Conservation (phyloP, 1,139 yeast genomes). For the Sugiyamaella novakii region DNA sequence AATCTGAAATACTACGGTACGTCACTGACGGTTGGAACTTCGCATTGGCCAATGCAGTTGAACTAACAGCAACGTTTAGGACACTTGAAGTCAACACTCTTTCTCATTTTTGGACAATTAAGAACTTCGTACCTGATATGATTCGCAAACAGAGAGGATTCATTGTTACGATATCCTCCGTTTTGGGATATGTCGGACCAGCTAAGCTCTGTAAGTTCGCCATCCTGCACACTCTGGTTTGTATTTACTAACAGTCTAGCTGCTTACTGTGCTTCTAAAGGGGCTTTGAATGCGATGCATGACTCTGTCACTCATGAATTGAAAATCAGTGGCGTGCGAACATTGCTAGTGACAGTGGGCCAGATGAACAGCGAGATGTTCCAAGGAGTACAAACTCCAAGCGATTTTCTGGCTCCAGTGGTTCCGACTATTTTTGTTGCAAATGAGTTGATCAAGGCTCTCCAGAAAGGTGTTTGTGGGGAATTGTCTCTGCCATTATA, state of each 20-base stretch:
- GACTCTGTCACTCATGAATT: slow-evolving; percentile 74
- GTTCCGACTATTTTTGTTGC: slow-evolving; percentile 68
- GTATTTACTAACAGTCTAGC: slow-evolving; percentile 27
- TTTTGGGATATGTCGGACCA: slow-evolving; percentile 73
- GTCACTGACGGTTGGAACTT: not conserved
- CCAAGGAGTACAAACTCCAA: slow-evolving; percentile 67
- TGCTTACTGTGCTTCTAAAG: slow-evolving; percentile 84
- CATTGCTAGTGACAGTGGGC: slow-evolving; percentile 79
- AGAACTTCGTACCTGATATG: slow-evolving; percentile 46
- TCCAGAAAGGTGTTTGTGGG: slow-evolving; percentile 64
- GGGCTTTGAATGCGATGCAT: slow-evolving; percentile 77
- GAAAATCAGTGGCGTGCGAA: slow-evolving; percentile 54
- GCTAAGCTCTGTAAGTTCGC: slow-evolving; percentile 59
- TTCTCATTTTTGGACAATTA: slow-evolving; percentile 57
- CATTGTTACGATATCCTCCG: slow-evolving; percentile 59
- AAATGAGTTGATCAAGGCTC: slow-evolving; percentile 51
- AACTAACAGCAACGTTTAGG: slow-evolving; percentile 9
- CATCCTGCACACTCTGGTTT: too few relatives aligned
- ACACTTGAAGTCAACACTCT: slow-evolving; percentile 59
- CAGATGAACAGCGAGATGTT: slow-evolving; percentile 74
- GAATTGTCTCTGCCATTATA: slow-evolving; percentile 72
- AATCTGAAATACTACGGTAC: slow-evolving; percentile 28
- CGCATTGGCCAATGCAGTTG: not conserved
- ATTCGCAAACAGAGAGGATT: slow-evolving; percentile 45
- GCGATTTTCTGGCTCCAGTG: slow-evolving; percentile 72